Conservation (phyloP, 1,284 basidiomycete species). For the Tausonia pullulans region DNA sequence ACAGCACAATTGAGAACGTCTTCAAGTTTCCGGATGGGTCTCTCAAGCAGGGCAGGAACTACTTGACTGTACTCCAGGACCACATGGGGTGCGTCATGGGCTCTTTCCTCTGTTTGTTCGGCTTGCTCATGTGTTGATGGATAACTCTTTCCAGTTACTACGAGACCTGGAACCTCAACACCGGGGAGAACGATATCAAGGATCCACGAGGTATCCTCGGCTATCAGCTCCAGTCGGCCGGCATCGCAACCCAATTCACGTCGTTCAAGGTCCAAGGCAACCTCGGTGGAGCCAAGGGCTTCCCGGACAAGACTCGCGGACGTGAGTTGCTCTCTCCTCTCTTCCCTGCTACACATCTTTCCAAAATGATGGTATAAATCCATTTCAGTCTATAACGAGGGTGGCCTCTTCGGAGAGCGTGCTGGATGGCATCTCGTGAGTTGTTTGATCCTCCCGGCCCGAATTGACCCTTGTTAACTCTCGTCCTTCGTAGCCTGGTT, state of each 20-base stretch:
- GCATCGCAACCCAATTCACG: conserved; percentile 32
- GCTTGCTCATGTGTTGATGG: too few species aligned
- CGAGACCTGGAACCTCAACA: too few species aligned
- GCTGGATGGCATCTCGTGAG: conserved; percentile 59
- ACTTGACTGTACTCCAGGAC: too few species aligned
- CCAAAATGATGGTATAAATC: conserved; percentile 39
- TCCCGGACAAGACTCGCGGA: conserved; percentile 51
- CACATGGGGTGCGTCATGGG: too few species aligned
- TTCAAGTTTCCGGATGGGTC: too few species aligned
- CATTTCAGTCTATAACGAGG: too few species aligned
- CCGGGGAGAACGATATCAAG: too few species aligned
- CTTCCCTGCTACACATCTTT: neutral
- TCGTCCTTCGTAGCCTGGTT: conserved; percentile 41
- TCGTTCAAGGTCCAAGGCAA: conserved; percentile 81
- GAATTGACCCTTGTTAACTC: neutral
- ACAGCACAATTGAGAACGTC: too few species aligned
- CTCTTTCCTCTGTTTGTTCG: too few species aligned
- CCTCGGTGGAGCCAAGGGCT: conserved; percentile 60
- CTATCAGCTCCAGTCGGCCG: conserved; percentile 27
- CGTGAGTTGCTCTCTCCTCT: too few species aligned
- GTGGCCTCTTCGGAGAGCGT: conserved; percentile 63
- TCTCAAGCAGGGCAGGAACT: too few species aligned
- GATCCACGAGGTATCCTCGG: neutral
- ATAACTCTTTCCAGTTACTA: too few species aligned
- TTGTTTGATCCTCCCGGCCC: neutral